Evolutionary conservation across 2,329 filamentous ascomycete genomes (phyloP).

Genomic region (Xylariomycetidae sp.): DNA sequence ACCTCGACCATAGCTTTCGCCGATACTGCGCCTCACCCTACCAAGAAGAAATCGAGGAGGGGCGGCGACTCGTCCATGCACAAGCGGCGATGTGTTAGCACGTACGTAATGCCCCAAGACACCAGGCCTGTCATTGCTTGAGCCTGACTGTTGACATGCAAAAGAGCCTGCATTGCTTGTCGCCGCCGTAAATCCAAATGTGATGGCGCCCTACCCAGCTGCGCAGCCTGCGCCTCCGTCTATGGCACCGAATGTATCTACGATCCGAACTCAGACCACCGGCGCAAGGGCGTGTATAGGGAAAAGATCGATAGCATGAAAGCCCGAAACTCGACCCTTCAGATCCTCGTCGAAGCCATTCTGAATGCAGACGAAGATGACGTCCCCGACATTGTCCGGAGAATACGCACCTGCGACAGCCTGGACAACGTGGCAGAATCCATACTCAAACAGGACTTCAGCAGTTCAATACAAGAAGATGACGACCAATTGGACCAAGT

Average conservation of each 20-base stretch:
- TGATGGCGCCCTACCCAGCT: constrained; percentile 85
- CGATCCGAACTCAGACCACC: constrained; percentile 92
- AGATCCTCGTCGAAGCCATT: constrained; percentile 89
- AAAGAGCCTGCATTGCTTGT: constrained; percentile 69
- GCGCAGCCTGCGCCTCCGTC: constrained; percentile 92
- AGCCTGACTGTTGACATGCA: too few relatives aligned
- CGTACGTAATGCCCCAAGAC: constrained; percentile 27
- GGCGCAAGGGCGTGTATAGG: constrained; percentile 93
- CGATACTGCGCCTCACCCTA: constrained; percentile 13
- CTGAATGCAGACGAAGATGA: constrained; percentile 87
- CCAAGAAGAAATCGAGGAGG: constrained; percentile 48
- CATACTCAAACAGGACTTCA: constrained; percentile 41
- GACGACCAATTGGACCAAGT: constrained; percentile 40
- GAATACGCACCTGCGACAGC: constrained; percentile 81
- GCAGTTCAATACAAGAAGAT: constrained; percentile 27
- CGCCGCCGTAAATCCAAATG: constrained; percentile 81
- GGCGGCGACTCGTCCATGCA: constrained; percentile 42
- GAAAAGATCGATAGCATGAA: constrained; percentile 88
- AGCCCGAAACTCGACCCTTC: constrained; percentile 79
- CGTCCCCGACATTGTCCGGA: constrained; percentile 72
- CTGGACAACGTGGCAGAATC: constrained; percentile 53
- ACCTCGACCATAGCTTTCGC: too few relatives aligned
- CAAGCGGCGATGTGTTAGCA: constrained; percentile 76
- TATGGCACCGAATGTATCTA: constrained; percentile 90
- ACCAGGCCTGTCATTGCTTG: neutral